Evolutionary conservation across 768 basidiomycete genomes (phyloP).

Genomic region (Xerocomus brunneocitrinus): DNA sequence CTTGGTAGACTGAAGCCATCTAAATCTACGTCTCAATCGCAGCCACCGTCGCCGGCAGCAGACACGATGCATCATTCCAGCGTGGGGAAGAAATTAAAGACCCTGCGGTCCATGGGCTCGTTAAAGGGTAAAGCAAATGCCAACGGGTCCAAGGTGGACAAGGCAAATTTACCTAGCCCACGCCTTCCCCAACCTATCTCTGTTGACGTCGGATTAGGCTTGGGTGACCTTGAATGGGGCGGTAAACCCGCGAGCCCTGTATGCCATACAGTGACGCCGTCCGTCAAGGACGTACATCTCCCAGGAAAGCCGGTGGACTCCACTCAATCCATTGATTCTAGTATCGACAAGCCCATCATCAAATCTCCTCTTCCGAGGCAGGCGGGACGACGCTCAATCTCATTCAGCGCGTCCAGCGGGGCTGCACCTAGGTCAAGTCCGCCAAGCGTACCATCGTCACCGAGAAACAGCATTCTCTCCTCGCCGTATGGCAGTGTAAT

Average conservation of each 20-base stretch:
- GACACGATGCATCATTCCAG: constrained; percentile 32
- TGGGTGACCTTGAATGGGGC: constrained; percentile 54
- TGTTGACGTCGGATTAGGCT: constrained; percentile 53
- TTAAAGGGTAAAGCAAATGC: constrained; percentile 49
- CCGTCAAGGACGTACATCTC: constrained; percentile 13
- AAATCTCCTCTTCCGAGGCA: constrained; percentile 40
- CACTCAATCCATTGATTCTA: constrained; percentile 21
- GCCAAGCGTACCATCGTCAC: constrained; percentile 49
- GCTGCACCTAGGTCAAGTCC: constrained; percentile 37
- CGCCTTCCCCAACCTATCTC: constrained; percentile 49
- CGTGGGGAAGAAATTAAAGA: constrained; percentile 58
- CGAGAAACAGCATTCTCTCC: constrained; percentile 42
- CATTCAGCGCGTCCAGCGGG: constrained; percentile 41
- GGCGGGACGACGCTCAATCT: constrained; percentile 66
- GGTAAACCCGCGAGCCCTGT: constrained; percentile 18
- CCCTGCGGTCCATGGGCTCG: constrained; percentile 76
- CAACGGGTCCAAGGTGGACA: constrained; percentile 28
- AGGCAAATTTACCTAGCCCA: constrained; percentile 44
- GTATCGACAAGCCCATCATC: constrained; percentile 35
- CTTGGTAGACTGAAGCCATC: constrained; percentile 53
- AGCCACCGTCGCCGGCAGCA: constrained; percentile 41
- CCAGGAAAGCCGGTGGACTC: constrained; percentile 11
- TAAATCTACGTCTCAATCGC: constrained; percentile 40
- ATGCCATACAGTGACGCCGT: constrained; percentile 16
- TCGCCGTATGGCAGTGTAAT: constrained; percentile 22